Base-by-base conservation (phyloP, 2,329 filamentous ascomycete species). In the Diatrype stigma region DNA sequence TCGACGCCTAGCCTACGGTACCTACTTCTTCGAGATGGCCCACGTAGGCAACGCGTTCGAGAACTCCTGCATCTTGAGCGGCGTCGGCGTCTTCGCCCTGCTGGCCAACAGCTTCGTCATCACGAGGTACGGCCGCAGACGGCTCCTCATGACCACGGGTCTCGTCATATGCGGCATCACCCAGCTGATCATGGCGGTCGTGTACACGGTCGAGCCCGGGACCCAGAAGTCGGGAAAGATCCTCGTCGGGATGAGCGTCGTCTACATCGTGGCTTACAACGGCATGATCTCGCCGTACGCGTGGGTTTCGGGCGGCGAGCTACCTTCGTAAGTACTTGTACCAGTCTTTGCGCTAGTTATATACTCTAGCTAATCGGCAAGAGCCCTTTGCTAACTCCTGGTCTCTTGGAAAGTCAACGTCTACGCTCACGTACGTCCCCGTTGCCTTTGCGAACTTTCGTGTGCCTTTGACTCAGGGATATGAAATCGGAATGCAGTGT, bases 21-120 rank as follows among this genome's bases (percentile, higher is more conserved):
- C 79, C 1, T 84, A 83, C 63, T 83, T 83, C 70, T 80, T 84
- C 61, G 73, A 77, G 58, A 82, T 82, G 75, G 78, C 80, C 34
- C 70, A 75, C 44, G 76, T 83, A 4, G 71, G 75, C 32, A 71
- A 78, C 46, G 72, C 79, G 8, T 83, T 83, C 60, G 74, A 77
- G 58, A 82, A 82, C 65, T 70, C 74, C 14, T 81, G 80, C 60
- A 79, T 82, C 44, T 70, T 82, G 14, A 75, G 70, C 28, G 73
- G 72, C 6, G 72, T 81, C 45, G 79, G 79, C 16, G 78, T 81
- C 17, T 60, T 77, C n/a, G 78, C 78, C 11, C 77, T 82, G 52
- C 58, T 80, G 7, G 62, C 78, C 58, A 83, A 82, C 62, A 76
- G 71, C 47, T 62, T 73, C 45, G 71, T 82, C 52, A 75, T 82